Percentiles rank a stretch among this genome's conserved stretches.
Evolutionary conservation across 1,284 basidiomycete species (phyloP).

Genomic region (Agroathelia rolfsii): DNA sequence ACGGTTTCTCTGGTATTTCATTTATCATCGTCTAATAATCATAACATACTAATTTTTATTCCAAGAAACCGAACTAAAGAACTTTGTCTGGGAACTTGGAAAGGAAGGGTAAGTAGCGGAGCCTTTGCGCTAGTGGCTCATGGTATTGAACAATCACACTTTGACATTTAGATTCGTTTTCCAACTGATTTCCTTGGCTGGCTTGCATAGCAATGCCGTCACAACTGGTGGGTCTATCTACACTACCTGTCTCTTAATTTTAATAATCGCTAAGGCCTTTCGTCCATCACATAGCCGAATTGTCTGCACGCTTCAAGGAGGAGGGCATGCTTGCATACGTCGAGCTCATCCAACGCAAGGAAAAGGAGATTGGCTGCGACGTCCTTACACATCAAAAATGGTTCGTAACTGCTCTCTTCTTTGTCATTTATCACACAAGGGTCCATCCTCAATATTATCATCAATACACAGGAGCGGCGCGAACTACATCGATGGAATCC

Average conservation of each 20-base stretch:
- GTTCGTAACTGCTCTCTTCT: slow-evolving; percentile 22
- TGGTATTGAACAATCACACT: slow-evolving; percentile 8
- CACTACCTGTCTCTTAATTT: too few species aligned
- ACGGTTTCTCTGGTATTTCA: slow-evolving; percentile 64
- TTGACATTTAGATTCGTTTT: slow-evolving; percentile 64
- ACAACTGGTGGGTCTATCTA: slow-evolving; percentile 57
- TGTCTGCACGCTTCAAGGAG: slow-evolving; percentile 92
- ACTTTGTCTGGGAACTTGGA: slow-evolving; percentile 88
- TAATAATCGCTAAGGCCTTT: too few species aligned
- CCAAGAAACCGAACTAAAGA: slow-evolving; percentile 79
- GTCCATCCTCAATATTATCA: slow-evolving; percentile 11
- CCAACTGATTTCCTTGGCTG: slow-evolving; percentile 81
- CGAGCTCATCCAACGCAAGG: slow-evolving; percentile 75
- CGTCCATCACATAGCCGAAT: slow-evolving; percentile 53
- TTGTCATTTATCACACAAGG: slow-evolving; percentile 7
- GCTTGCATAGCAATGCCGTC: slow-evolving; percentile 79
- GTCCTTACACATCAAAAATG: slow-evolving; percentile 87
- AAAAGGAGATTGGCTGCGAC: slow-evolving; percentile 85
- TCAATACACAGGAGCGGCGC: slow-evolving; percentile 79
- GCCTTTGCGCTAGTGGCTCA: too few species aligned
- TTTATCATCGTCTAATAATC: slow-evolving; percentile 1
- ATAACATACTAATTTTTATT: too few species aligned
- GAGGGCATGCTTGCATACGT: slow-evolving; percentile 93
- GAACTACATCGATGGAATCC: slow-evolving; percentile 84
- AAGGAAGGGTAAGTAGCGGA: slow-evolving; percentile 62